Evolutionary conservation across 2,329 filamentous ascomycete species (phyloP).

Genomic region (Hypoxylon sp.): DNA sequence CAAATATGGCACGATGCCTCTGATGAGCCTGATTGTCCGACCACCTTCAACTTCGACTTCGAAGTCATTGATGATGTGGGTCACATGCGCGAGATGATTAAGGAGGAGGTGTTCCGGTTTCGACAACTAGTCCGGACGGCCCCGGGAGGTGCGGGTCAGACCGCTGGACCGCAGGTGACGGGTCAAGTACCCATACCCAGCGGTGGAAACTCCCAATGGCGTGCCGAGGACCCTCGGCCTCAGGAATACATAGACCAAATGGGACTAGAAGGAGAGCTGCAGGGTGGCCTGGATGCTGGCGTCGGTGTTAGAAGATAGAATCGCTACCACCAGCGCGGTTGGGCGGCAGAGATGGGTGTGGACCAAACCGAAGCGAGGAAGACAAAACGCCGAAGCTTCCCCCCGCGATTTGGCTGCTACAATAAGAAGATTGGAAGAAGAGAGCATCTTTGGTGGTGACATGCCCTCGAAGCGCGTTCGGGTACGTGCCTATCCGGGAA

Average conservation of each 20-base stretch:
- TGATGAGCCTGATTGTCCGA: slow-evolving; percentile 93
- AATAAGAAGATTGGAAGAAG: slow-evolving; percentile 20
- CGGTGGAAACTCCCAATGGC: slow-evolving; percentile 65
- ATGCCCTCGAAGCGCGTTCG: slow-evolving; percentile 1
- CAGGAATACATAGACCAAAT: slow-evolving; percentile 67
- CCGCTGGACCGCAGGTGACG: slow-evolving; percentile 55
- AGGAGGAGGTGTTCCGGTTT: slow-evolving; percentile 93
- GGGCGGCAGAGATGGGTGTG: background rate
- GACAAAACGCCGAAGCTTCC: background rate
- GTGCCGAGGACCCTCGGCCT: slow-evolving; percentile 69
- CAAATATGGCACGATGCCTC: slow-evolving; percentile 98
- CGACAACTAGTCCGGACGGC: slow-evolving; percentile 70
- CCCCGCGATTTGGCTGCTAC: slow-evolving; percentile 23
- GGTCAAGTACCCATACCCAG: slow-evolving; percentile 66
- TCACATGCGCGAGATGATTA: slow-evolving; percentile 97
- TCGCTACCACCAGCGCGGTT: slow-evolving; percentile 11
- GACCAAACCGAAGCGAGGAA: background rate
- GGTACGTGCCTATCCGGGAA: slow-evolving; percentile 7
- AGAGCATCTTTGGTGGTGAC: slow-evolving; percentile 19
- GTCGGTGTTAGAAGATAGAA: slow-evolving; percentile 45
- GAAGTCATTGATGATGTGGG: slow-evolving; percentile 95
- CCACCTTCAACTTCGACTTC: slow-evolving; percentile 97
- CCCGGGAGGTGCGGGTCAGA: slow-evolving; percentile 54
- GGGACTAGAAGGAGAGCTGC: slow-evolving; percentile 70
- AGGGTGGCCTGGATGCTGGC: slow-evolving; percentile 68